A percentile compares a stretch with the other conserved stretches of the same genome.
Conservation (phyloP, 2,329 filamentous ascomycete genomes). For the Microthyrium microscopicum region DNA sequence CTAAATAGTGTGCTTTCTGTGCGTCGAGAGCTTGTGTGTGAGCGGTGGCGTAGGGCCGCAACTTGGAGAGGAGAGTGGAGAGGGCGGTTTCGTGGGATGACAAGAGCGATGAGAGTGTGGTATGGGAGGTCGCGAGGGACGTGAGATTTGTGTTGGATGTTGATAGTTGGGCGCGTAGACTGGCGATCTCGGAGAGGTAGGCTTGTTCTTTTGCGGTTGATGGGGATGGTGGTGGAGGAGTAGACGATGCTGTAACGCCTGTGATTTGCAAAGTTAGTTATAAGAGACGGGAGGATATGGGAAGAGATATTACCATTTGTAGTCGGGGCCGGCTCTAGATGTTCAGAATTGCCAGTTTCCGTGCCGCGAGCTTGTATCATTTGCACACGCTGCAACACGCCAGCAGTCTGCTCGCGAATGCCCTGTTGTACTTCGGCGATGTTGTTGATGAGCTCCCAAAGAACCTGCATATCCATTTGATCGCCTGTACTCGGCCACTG, state of each 20-base stretch:
- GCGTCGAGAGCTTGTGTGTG: conserved; percentile 26
- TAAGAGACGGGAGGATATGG: not conserved
- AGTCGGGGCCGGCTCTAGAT: conserved; percentile 9
- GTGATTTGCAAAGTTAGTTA: too few relatives aligned
- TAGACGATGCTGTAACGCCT: too few relatives aligned
- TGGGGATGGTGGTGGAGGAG: conserved; percentile 8
- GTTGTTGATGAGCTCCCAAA: conserved; percentile 25
- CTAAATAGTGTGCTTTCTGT: conserved; percentile 31
- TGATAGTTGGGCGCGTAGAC: conserved; percentile 17
- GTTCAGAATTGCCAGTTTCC: conserved; percentile 15
- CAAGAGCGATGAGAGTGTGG: conserved; percentile 15
- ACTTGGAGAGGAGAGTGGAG: conserved; percentile 21
- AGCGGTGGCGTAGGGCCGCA: conserved; percentile 20
- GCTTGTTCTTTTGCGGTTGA: not conserved
- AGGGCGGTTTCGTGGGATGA: conserved; percentile 27
- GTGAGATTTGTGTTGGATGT: conserved; percentile 15
- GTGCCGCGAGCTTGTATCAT: conserved; percentile 18
- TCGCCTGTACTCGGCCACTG: conserved; percentile 17
- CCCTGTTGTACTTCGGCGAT: conserved; percentile 22
- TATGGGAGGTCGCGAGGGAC: conserved; percentile 14
- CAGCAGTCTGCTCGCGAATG: conserved; percentile 21
- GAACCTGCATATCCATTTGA: conserved; percentile 26
- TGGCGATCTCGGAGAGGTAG: conserved; percentile 17
- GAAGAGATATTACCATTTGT: conserved; percentile 19
- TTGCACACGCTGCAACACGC: conserved; percentile 22